Percentiles rank a stretch among this genome's conserved stretches.
These are phyloP conservation scores for Coniella lustricola DNA, from an alignment of 2,329 filamentous ascomycete genomes.

Conservation along the genomic window DNA sequence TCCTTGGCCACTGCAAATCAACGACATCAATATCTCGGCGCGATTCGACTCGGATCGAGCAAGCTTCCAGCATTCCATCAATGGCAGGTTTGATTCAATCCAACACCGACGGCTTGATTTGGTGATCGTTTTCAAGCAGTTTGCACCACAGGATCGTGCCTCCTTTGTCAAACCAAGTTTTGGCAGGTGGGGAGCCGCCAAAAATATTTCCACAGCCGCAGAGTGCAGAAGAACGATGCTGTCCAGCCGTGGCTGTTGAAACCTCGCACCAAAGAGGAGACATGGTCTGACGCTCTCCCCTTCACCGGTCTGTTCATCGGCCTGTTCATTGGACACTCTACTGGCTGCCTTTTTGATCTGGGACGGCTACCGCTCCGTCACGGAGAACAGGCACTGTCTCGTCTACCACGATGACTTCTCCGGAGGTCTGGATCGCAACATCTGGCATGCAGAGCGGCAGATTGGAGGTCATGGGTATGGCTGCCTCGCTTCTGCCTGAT, in stretches of 20 bases:
- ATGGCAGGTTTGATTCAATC: too few species aligned
- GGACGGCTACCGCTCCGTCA: slow-evolving; percentile 65
- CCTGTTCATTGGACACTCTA: slow-evolving; percentile 60
- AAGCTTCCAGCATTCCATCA: too few species aligned
- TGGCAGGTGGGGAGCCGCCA: neutral
- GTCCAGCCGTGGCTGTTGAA: slow-evolving; percentile 67
- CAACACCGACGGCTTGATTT: too few species aligned
- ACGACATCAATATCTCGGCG: too few species aligned
- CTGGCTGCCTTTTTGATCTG: slow-evolving; percentile 67
- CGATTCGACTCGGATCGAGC: too few species aligned
- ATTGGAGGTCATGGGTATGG: slow-evolving; percentile 70
- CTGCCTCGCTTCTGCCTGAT: neutral
- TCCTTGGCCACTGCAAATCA: too few species aligned
- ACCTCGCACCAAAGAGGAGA: slow-evolving; percentile 70
- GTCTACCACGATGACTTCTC: slow-evolving; percentile 62
- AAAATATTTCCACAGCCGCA: slow-evolving; percentile 65
- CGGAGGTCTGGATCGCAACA: slow-evolving; percentile 45
- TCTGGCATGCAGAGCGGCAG: slow-evolving; percentile 71
- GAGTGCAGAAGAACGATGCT: slow-evolving; percentile 64
- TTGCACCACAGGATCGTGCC: too few species aligned
- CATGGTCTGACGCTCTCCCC: slow-evolving; percentile 78
- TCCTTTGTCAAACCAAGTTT: too few species aligned
- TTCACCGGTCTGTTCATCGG: slow-evolving; percentile 64
- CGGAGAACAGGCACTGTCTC: slow-evolving; percentile 66
- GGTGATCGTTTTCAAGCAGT: too few species aligned